Evolutionary conservation across 257 asterid genomes (phyloP).

Genomic region (Perilla frutescens): DNA sequence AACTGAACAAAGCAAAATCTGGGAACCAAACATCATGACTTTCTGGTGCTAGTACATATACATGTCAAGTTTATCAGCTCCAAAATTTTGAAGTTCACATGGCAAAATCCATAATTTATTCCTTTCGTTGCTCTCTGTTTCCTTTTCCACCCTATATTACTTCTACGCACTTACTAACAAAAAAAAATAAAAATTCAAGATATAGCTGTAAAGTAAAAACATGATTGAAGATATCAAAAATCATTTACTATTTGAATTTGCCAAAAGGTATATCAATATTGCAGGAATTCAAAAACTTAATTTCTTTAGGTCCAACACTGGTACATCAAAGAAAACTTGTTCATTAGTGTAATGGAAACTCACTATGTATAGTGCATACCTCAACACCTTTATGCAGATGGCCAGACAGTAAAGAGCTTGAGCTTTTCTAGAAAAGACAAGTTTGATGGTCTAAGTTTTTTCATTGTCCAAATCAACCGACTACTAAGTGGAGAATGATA

Average conservation of each 20-base stretch:
- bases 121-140: neutral
- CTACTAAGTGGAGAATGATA: neutral
- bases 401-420: slow-evolving; percentile 1
- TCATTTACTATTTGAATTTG: slow-evolving; percentile 6
- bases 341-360: slow-evolving; percentile 28
- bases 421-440: neutral
- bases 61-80: no score
- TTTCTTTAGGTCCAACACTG: slow-evolving; percentile 86
- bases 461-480: slow-evolving; percentile 20
- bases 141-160: neutral
- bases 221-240: neutral
- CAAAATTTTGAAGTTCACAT: no score
- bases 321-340: slow-evolving; percentile 38
- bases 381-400: slow-evolving; percentile 6
- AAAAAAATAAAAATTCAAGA: neutral
- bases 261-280: slow-evolving; percentile 60
- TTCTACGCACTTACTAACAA: neutral
- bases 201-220: slow-evolving; percentile 7
- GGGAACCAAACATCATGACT: no score
- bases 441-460: slow-evolving; percentile 6
- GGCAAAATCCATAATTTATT: neutral
- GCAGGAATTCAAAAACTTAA: slow-evolving; percentile 74
- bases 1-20: no score
- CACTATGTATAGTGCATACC: slow-evolving; percentile 25
- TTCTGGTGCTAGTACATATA: no score